phyloP scores from a whole-genome alignment of 768 basidiomycete species.

The Chlorophyllum brunneum region DNA sequence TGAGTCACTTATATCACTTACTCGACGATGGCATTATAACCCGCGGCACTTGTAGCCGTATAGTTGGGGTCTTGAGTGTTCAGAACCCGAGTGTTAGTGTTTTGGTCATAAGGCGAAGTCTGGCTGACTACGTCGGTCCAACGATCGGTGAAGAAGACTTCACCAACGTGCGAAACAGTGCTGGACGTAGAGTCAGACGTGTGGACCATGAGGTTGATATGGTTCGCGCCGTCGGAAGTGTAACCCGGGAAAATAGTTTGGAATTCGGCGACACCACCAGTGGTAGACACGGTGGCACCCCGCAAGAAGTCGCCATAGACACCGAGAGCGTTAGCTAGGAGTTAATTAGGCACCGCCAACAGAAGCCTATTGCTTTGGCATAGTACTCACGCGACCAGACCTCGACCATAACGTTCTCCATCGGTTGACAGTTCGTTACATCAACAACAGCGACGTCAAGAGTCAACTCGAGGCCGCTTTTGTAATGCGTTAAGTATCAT shows the following conservation, averaged over 20 bases:
- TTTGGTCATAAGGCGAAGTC: conserved; percentile 23
- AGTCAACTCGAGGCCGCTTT: conserved; percentile 29
- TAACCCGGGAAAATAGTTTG: conserved; percentile 29
- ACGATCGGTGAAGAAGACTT: conserved; percentile 32
- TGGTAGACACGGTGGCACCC: conserved; percentile 27
- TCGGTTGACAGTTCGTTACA: conserved; percentile 31
- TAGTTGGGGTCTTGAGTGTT: conserved; percentile 28
- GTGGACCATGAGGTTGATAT: conserved; percentile 31
- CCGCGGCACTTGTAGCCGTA: conserved; percentile 18
- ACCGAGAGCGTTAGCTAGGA: conserved; percentile 8
- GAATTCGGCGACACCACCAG: conserved; percentile 27
- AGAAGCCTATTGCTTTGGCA: too few relatives aligned
- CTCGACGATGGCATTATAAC: conserved; percentile 26
- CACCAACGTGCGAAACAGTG: conserved; percentile 29
- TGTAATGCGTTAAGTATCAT: neutral
- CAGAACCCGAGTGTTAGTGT: conserved; percentile 21
- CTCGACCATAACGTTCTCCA: conserved; percentile 31
- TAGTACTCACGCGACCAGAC: conserved; percentile 24
- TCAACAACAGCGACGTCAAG: conserved; percentile 36
- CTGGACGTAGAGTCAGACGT: conserved; percentile 26
- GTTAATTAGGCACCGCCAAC: neutral
- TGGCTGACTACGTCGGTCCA: conserved; percentile 26
- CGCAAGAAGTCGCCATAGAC: conserved; percentile 27
- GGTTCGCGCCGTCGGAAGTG: conserved; percentile 28
- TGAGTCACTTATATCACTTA: neutral